A percentile compares a stretch with the other conserved stretches of the same genome.
Conservation (phyloP, 2,329 filamentous ascomycete species). For the Talaromyces sp. region DNA sequence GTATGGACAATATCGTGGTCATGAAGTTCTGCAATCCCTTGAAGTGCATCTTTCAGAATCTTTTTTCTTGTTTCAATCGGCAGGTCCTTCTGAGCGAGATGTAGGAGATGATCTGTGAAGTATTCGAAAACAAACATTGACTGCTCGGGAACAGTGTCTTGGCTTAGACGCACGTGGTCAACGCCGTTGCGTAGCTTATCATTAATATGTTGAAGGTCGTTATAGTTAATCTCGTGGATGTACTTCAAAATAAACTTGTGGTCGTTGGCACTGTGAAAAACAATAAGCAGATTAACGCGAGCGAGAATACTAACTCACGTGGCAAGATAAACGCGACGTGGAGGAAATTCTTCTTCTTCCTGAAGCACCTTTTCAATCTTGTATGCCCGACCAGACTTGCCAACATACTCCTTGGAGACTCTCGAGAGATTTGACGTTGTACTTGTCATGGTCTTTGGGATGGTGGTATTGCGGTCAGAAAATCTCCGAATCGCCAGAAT, state of each 20-base stretch:
- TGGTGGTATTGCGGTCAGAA: not conserved
- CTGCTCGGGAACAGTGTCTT: constrained; percentile 45
- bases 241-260: constrained; percentile 23
- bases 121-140: constrained; percentile 49
- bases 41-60: constrained; percentile 44
- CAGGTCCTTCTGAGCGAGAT: constrained; percentile 42
- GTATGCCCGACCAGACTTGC: constrained; percentile 23
- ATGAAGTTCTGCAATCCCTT: constrained; percentile 36
- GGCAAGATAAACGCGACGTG: constrained; percentile 21
- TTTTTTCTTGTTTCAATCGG: constrained; percentile 38
- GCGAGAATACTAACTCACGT: constrained; percentile 14
- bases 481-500: not conserved
- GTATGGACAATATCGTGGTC: constrained; percentile 35
- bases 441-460: constrained; percentile 18
- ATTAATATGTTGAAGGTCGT: constrained; percentile 20
- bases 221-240: constrained; percentile 20
- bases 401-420: constrained; percentile 15
- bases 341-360: constrained; percentile 19
- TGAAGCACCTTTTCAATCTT: constrained; percentile 22
- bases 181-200: constrained; percentile 3
- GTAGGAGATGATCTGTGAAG: constrained; percentile 43
- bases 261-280: constrained; percentile 19
- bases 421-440: constrained; percentile 18
- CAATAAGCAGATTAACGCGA: constrained; percentile 15
- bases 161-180: constrained; percentile 21